A percentile compares a stretch with the other conserved stretches of the same genome.
phyloP scores from a whole-genome alignment of 805 yeast species.

The Pichia nakasei region DNA sequence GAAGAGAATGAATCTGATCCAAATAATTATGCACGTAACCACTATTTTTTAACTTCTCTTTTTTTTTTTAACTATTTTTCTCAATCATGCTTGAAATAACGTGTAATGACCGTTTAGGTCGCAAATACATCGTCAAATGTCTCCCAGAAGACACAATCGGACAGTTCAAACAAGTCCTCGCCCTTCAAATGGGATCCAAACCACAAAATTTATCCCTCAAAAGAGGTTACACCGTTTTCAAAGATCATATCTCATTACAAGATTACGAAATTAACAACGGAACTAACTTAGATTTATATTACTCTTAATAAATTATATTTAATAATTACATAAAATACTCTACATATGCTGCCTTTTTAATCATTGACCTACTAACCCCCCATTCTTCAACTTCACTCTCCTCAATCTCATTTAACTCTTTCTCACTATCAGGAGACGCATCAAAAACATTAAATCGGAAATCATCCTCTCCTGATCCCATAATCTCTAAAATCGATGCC shows the following conservation, averaged over 20 bases:
- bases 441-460: conserved; percentile 82
- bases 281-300: conserved; percentile 76
- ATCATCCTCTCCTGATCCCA: conserved; percentile 45
- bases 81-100: conserved; percentile 55
- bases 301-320: conserved; percentile 18
- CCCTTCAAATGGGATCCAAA: conserved; percentile 74
- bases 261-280: conserved; percentile 94
- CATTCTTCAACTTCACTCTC: conserved; percentile 12
- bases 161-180: conserved; percentile 78
- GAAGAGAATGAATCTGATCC: neutral
- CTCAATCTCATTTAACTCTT: conserved; percentile 37
- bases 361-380: conserved; percentile 15
- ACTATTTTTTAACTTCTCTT: neutral
- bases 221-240: conserved; percentile 76
- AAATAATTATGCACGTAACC: too few relatives aligned
- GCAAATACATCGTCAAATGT: conserved; percentile 81
- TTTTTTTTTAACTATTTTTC: neutral
- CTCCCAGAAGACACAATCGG: conserved; percentile 78
- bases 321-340: conserved; percentile 31
- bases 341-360: conserved; percentile 31
- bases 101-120: conserved; percentile 78
- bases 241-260: conserved; percentile 86
- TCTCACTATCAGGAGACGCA: conserved; percentile 90
- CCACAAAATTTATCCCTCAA: conserved; percentile 61
- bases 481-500: conserved; percentile 91